phyloP scores from a whole-genome alignment of 495 filamentous ascomycete species.

The Evansstolkia leycettana region DNA sequence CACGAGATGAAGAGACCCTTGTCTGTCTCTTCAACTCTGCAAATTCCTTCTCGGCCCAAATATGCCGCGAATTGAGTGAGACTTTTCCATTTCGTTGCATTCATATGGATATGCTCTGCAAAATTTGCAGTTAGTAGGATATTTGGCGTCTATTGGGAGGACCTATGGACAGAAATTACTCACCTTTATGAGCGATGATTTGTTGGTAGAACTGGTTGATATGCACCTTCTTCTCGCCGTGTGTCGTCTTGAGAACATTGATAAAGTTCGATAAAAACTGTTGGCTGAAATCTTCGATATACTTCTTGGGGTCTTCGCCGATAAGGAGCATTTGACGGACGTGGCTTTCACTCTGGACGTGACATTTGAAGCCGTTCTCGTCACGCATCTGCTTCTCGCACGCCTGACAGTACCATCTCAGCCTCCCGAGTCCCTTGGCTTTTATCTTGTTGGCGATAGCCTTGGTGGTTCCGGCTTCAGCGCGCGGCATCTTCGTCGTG shows the following conservation, averaged over 20 bases:
- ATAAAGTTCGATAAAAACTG: conserved; percentile 78
- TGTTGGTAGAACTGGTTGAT: conserved; percentile 91
- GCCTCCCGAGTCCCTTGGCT: conserved; percentile 44
- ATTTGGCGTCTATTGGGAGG: too few species aligned
- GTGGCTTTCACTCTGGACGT: conserved; percentile 70
- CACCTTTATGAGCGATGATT: conserved; percentile 35
- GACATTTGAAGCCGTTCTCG: conserved; percentile 47
- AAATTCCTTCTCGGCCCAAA: conserved; percentile 72
- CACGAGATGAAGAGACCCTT: conserved; percentile 75
- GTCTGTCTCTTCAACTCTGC: conserved; percentile 77
- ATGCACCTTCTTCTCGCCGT: conserved; percentile 75
- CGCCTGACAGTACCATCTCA: conserved; percentile 63
- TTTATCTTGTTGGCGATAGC: conserved; percentile 83
- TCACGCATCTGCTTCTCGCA: conserved; percentile 39
- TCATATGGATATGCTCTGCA: conserved; percentile 85
- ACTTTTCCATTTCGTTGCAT: conserved; percentile 73
- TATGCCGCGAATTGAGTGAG: conserved; percentile 82
- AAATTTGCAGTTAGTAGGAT: conserved; percentile 9
- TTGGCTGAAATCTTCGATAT: conserved; percentile 61
- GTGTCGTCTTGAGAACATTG: conserved; percentile 56
- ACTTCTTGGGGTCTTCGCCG: conserved; percentile 69
- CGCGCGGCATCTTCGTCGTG: conserved; percentile 65
- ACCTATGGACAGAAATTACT: too few species aligned
- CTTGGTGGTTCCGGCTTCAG: conserved; percentile 81
- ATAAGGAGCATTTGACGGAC: conserved; percentile 76